These are phyloP conservation scores for Cladophialophora yegresii DNA, from an alignment of 2,329 filamentous ascomycete species.

Conservation along the genomic window DNA sequence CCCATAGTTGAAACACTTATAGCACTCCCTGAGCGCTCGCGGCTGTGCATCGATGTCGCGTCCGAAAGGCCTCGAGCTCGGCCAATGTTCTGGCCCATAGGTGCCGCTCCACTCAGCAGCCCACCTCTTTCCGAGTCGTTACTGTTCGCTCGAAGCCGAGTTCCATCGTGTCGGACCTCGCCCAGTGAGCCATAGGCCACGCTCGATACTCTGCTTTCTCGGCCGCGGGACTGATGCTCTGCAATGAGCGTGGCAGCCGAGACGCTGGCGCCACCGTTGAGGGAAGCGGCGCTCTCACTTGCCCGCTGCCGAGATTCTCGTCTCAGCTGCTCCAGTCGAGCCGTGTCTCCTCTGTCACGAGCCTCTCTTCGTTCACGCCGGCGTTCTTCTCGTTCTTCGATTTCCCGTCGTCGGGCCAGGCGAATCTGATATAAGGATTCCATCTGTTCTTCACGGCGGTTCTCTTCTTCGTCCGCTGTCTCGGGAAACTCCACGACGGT, in stretches of 20 bases:
- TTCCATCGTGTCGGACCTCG: conserved; percentile 53
- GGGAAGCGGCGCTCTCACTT: conserved; percentile 42
- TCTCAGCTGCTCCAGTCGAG: conserved; percentile 66
- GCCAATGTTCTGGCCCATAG: conserved; percentile 37
- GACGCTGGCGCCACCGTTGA: conserved; percentile 38
- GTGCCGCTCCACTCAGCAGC: conserved; percentile 45
- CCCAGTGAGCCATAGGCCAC: conserved; percentile 53
- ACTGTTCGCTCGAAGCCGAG: conserved; percentile 51
- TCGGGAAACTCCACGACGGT: conserved; percentile 83
- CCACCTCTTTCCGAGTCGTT: conserved; percentile 52
- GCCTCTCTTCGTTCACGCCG: conserved; percentile 70
- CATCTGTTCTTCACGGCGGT: conserved; percentile 84
- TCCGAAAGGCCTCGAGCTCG: conserved; percentile 29
- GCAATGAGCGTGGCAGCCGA: conserved; percentile 45
- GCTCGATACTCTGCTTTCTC: conserved; percentile 50
- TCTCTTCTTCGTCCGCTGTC: conserved; percentile 75
- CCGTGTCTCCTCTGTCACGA: conserved; percentile 67
- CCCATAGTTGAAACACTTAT: conserved; percentile 38
- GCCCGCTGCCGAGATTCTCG: conserved; percentile 58
- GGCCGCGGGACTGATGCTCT: conserved; percentile 48
- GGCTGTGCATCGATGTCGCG: conserved; percentile 37
- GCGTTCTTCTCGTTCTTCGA: conserved; percentile 75
- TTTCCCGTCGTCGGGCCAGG: conserved; percentile 70
- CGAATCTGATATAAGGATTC: conserved; percentile 88
- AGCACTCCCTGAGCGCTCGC: conserved; percentile 42